A percentile compares a stretch with the other conserved stretches of the same genome.
These are phyloP conservation scores for Selaginella moellendorffii DNA, from an alignment of 75 land plant genomes.

Conservation along the genomic window DNA sequence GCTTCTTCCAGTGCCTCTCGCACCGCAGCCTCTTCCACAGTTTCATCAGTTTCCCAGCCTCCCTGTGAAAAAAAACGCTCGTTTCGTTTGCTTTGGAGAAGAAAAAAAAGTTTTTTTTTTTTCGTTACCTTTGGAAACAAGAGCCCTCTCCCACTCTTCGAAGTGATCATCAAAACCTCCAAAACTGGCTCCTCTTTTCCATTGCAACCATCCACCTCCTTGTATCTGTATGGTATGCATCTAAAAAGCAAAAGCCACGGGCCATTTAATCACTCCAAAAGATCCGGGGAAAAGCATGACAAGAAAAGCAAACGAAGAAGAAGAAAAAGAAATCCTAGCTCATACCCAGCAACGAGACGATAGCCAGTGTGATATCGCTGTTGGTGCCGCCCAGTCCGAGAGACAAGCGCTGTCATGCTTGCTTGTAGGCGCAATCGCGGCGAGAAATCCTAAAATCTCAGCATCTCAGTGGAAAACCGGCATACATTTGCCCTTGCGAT, in stretches of 20 bases:
- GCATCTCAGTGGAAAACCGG: background rate
- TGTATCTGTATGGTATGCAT: background rate
- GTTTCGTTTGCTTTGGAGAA: background rate
- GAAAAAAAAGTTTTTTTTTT: background rate
- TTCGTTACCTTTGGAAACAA: constrained; percentile 3
- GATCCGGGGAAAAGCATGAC: background rate
- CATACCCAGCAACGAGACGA: constrained; percentile 77
- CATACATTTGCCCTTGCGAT: too few relatives aligned
- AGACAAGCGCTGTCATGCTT: constrained; percentile 60
- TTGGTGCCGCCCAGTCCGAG: constrained; percentile 89
- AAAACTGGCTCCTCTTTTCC: background rate
- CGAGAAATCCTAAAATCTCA: background rate
- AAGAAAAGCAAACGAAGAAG: too few relatives aligned
- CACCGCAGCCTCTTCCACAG: constrained; percentile 1
- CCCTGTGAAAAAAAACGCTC: background rate
- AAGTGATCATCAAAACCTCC: constrained; percentile 1
- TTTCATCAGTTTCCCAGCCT: constrained; percentile 9
- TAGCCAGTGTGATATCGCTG: constrained; percentile 68
- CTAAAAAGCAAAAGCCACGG: too few relatives aligned
- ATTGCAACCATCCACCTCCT: background rate
- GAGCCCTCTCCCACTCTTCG: background rate
- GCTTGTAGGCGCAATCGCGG: too few relatives aligned
- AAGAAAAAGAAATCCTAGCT: too few relatives aligned
- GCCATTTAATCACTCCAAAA: too few relatives aligned
- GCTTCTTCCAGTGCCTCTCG: constrained; percentile 8